These are phyloP conservation scores for Boletus sp. DNA, from an alignment of 768 basidiomycete species.

Conservation along the genomic window DNA sequence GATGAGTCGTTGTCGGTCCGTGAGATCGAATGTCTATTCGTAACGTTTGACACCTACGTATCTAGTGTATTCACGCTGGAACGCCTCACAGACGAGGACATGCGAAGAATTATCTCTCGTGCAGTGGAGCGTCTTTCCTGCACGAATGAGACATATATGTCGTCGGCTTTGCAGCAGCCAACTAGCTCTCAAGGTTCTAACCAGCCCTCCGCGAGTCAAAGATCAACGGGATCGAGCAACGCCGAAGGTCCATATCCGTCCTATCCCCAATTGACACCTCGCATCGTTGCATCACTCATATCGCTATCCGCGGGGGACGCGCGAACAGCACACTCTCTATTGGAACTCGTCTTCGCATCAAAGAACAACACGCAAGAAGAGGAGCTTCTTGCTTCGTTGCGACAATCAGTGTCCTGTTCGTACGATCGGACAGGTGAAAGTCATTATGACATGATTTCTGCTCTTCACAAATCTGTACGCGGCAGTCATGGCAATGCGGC, in stretches of 20 bases:
- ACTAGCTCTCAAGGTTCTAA: constrained; percentile 18
- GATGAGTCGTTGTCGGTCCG: constrained; percentile 72
- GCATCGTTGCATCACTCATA: constrained; percentile 46
- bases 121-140: constrained; percentile 42
- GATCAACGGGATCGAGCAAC: constrained; percentile 18
- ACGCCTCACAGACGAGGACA: constrained; percentile 60
- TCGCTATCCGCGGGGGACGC: constrained; percentile 67
- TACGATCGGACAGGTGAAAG: constrained; percentile 77
- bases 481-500: constrained; percentile 76
- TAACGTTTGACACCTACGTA: constrained; percentile 15
- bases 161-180: constrained; percentile 5
- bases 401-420: constrained; percentile 58
- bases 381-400: constrained; percentile 52
- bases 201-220: constrained; percentile 11
- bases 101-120: constrained; percentile 53
- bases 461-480: constrained; percentile 79
- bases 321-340: constrained; percentile 70
- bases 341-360: constrained; percentile 63
- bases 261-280: constrained; percentile 42
- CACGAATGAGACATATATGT: neutral
- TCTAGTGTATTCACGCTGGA: constrained; percentile 71
- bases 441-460: constrained; percentile 80
- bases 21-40: constrained; percentile 1
- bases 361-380: constrained; percentile 40
- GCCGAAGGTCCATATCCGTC: constrained; percentile 17